Evolutionary conservation across 148 eudicot species (phyloP).

Genomic region (Spergularia marina): DNA sequence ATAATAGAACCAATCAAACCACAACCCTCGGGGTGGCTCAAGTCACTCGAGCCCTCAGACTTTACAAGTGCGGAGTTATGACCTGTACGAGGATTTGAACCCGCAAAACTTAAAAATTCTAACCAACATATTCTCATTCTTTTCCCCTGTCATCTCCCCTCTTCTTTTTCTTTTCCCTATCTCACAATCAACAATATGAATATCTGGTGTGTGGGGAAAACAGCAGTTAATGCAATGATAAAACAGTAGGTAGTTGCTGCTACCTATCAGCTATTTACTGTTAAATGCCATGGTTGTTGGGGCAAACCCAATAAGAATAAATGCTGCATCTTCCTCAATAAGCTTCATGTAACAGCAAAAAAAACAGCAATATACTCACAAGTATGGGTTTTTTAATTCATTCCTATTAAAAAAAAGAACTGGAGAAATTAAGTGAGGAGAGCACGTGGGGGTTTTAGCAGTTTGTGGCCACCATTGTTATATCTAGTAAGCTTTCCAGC

Average conservation of each 20-base stretch:
- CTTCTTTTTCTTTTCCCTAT: too few species aligned
- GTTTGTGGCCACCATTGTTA: constrained; percentile 37
- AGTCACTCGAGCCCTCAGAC: too few species aligned
- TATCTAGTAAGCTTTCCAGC: constrained; percentile 32
- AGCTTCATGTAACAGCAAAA: constrained; percentile 1
- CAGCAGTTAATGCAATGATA: constrained; percentile 17
- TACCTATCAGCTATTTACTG: background rate
- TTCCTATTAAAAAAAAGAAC: background rate
- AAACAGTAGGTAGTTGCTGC: constrained; percentile 14
- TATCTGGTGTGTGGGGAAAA: background rate
- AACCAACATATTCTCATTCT: too few species aligned
- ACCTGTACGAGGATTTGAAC: too few species aligned
- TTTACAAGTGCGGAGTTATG: too few species aligned
- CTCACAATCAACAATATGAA: background rate
- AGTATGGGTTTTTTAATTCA: constrained; percentile 20
- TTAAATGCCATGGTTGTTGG: constrained; percentile 28
- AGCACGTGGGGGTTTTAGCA: constrained; percentile 33
- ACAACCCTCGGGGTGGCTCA: too few species aligned
- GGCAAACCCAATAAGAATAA: background rate
- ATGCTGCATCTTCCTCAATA: constrained; percentile 9
- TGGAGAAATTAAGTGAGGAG: background rate
- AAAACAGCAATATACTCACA: background rate
- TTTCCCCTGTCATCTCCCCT: too few species aligned
- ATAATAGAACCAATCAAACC: too few species aligned
- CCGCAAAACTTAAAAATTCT: too few species aligned